Percentiles rank a stretch among this genome's conserved stretches.
Conservation (phyloP, 148 eudicot species). For the Fagopyrum tataricum region DNA sequence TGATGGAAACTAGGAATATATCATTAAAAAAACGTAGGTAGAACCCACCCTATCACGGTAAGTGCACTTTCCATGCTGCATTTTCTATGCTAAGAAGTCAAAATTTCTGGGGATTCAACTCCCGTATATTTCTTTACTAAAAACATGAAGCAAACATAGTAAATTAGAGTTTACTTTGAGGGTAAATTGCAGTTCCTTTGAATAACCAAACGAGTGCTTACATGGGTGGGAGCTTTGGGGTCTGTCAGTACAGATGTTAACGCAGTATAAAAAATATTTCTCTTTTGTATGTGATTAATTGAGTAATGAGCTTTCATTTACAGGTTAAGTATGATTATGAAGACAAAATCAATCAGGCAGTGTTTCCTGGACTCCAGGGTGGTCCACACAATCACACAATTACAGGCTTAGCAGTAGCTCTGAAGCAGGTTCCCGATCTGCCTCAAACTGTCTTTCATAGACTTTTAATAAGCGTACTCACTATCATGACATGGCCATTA, state of each 20-base stretch:
- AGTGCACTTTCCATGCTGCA: too few relatives aligned
- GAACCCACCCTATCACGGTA: too few relatives aligned
- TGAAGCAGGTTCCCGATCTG: conserved; percentile 32
- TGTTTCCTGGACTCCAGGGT: conserved; percentile 53
- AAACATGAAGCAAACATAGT: too few relatives aligned
- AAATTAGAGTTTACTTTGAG: too few relatives aligned
- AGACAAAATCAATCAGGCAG: conserved; percentile 46
- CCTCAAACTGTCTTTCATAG: not conserved
- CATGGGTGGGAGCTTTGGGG: not conserved
- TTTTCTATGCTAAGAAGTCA: too few relatives aligned
- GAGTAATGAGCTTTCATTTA: not conserved
- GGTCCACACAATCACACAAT: conserved; percentile 55
- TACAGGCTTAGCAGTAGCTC: conserved; percentile 43
- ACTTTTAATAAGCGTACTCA: not conserved
- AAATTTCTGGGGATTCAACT: too few relatives aligned
- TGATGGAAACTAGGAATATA: too few relatives aligned
- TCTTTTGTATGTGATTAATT: not conserved
- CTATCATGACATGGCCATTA: not conserved
- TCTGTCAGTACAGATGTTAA: not conserved
- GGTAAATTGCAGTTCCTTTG: too few relatives aligned
- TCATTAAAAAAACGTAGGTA: too few relatives aligned
- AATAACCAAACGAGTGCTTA: not conserved
- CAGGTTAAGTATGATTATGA: conserved; percentile 39
- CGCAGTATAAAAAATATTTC: not conserved
- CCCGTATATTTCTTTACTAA: too few relatives aligned